Conservation (phyloP, 75 land plant genomes). For the Sequoiadendron giganteum region DNA sequence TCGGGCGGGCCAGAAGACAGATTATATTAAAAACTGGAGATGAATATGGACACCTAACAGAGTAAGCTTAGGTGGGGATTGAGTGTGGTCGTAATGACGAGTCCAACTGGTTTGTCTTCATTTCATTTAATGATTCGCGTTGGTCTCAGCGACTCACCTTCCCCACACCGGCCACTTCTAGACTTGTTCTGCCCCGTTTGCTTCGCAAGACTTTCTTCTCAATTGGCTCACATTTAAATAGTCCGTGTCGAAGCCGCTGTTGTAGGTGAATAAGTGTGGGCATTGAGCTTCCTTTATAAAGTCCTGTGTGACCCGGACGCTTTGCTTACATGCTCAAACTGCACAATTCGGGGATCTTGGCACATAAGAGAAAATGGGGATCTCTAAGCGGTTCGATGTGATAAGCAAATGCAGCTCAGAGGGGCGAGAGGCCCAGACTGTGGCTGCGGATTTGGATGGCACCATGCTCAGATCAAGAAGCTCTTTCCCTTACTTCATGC, state of each 20-base stretch:
- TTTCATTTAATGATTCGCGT: not conserved
- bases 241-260: constrained; percentile 1
- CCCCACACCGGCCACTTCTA: not conserved
- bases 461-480: constrained; percentile 70
- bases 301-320: not conserved
- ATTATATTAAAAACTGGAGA: not conserved
- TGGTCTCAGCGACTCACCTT: not conserved
- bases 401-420: constrained; percentile 58
- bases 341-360: not conserved
- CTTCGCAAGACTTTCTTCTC: not conserved
- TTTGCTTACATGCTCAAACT: no score
- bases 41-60: not conserved
- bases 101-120: not conserved
- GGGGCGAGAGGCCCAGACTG: constrained; percentile 55
- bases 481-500: constrained; percentile 92
- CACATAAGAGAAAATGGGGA: not conserved
- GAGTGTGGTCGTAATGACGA: not conserved
- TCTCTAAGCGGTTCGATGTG: constrained; percentile 9
- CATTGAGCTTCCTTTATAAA: not conserved
- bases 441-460: constrained; percentile 84
- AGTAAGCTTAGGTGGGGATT: not conserved
- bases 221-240: not conserved
- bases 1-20: not conserved
- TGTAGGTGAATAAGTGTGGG: not conserved
- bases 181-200: not conserved